Conservation (phyloP, 352 stramenopile species). For the Salisapilia sapeloensis region DNA sequence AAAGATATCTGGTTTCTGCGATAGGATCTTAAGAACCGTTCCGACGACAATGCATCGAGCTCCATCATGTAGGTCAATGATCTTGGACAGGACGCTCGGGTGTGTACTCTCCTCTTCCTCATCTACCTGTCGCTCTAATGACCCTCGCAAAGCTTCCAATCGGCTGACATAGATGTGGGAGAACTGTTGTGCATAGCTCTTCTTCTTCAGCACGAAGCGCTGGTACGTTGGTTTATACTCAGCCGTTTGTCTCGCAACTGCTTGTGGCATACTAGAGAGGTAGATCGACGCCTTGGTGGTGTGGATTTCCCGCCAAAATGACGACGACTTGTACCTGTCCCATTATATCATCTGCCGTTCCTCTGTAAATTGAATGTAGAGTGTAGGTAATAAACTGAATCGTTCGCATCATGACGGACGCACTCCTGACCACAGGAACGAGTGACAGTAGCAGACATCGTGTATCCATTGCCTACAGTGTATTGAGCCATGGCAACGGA, state of each 20-base stretch:
- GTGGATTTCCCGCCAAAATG: no score
- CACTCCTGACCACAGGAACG: no score
- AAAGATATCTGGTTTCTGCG: conserved; percentile 65
- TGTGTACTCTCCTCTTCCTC: conserved; percentile 7
- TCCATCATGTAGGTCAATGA: conserved; percentile 59
- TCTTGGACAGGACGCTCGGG: conserved; percentile 28
- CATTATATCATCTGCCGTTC: no score
- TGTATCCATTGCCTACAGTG: no score
- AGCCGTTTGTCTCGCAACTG: conserved; percentile 11
- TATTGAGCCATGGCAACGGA: conserved; percentile 10
- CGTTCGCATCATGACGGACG: no score
- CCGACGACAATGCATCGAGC: conserved; percentile 58
- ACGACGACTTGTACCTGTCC: no score
- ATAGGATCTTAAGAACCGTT: conserved; percentile 71
- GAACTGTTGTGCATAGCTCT: conserved; percentile 79
- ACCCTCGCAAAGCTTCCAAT: conserved; percentile 44
- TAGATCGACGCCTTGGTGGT: no score
- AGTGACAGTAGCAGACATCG: no score
- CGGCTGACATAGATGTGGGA: conserved; percentile 84
- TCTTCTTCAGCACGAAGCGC: conserved; percentile 74
- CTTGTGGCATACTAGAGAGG: no score
- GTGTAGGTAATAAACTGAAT: no score
- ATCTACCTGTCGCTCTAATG: conserved; percentile 20
- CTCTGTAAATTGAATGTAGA: no score
- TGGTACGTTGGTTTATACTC: conserved; percentile 36